A percentile compares a stretch with the other conserved stretches of the same genome.
Conservation (phyloP, 1,284 basidiomycete species). For the Flammula alnicola region DNA sequence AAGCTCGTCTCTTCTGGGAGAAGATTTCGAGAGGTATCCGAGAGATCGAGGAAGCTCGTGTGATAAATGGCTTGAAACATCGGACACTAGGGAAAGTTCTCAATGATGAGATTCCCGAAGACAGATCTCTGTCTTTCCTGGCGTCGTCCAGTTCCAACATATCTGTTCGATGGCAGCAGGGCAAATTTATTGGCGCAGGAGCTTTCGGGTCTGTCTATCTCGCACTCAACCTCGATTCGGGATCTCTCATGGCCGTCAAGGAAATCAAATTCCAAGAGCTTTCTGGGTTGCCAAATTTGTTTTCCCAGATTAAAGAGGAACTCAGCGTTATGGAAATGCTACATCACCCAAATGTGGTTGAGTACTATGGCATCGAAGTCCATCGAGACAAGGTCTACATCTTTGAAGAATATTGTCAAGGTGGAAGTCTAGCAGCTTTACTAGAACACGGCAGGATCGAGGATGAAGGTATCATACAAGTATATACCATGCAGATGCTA, state of each 20-base stretch:
- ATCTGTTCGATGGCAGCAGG: constrained; percentile 98
- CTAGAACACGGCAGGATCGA: constrained; percentile 96
- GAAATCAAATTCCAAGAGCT: constrained; percentile 98
- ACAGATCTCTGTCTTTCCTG: constrained; percentile 88
- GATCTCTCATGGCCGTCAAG: constrained; percentile 98
- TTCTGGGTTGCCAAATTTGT: constrained; percentile 79
- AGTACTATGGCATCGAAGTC: constrained; percentile 99
- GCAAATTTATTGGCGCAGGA: constrained; percentile 95
- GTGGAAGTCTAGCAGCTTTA: constrained; percentile 89
- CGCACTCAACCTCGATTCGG: constrained; percentile 96
- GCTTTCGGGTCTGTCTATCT: constrained; percentile 98
- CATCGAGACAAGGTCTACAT: constrained; percentile 99
- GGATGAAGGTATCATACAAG: constrained; percentile 94
- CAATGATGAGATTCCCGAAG: constrained; percentile 90
- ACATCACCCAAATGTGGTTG: constrained; percentile 97
- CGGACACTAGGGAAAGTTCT: constrained; percentile 87
- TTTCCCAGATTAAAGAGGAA: constrained; percentile 96
- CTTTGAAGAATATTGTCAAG: constrained; percentile 98
- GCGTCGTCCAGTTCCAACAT: constrained; percentile 94
- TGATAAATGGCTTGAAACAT: constrained; percentile 67
- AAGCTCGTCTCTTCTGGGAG: constrained; percentile 77
- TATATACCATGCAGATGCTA: constrained; percentile 97
- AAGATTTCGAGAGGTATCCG: constrained; percentile 63
- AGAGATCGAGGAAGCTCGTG: constrained; percentile 67
- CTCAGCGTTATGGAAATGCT: constrained; percentile 99